Conservation (phyloP, 192 early-diverging fungal species). For the Chytriomyces sp. region DNA sequence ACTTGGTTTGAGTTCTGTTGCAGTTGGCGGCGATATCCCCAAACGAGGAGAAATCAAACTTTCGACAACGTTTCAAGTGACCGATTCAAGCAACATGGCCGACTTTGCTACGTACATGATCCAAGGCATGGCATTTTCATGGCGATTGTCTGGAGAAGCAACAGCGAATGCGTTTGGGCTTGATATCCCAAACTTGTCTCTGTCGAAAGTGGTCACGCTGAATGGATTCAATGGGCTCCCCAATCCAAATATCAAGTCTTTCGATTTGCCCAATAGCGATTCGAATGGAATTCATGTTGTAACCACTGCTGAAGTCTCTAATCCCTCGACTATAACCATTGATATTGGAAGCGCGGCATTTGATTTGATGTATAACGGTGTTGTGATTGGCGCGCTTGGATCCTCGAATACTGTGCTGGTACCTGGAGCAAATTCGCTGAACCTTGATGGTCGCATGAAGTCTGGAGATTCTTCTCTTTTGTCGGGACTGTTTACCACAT, state of each 20-base stretch:
- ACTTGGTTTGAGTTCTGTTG: slow-evolving; percentile 16
- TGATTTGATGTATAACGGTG: slow-evolving; percentile 3
- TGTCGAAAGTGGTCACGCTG: slow-evolving; percentile 16
- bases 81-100: slow-evolving; percentile 24
- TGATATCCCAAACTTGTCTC: slow-evolving; percentile 36
- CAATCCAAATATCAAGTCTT: not conserved
- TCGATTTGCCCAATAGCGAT: slow-evolving; percentile 35
- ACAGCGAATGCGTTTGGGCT: slow-evolving; percentile 38
- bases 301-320: slow-evolving; percentile 25
- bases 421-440: slow-evolving; percentile 26
- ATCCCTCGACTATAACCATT: slow-evolving; percentile 41
- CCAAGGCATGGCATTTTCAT: slow-evolving; percentile 26
- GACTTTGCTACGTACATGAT: slow-evolving; percentile 42
- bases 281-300: slow-evolving; percentile 15
- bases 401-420: slow-evolving; percentile 14
- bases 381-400: slow-evolving; percentile 18
- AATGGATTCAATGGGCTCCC: slow-evolving; percentile 25
- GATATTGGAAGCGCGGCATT: slow-evolving; percentile 35
- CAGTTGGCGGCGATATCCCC: slow-evolving; percentile 19
- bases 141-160: slow-evolving; percentile 35
- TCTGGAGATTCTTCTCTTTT: slow-evolving; percentile 9
- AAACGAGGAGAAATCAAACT: slow-evolving; percentile 22
- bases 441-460: slow-evolving; percentile 15
- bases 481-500: slow-evolving; percentile 11
- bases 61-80: slow-evolving; percentile 9